Evolutionary conservation across 768 basidiomycete species (phyloP), one percentile per base, ranked within the genome.

Genomic region (Gloeostereum incarnatum): DNA sequence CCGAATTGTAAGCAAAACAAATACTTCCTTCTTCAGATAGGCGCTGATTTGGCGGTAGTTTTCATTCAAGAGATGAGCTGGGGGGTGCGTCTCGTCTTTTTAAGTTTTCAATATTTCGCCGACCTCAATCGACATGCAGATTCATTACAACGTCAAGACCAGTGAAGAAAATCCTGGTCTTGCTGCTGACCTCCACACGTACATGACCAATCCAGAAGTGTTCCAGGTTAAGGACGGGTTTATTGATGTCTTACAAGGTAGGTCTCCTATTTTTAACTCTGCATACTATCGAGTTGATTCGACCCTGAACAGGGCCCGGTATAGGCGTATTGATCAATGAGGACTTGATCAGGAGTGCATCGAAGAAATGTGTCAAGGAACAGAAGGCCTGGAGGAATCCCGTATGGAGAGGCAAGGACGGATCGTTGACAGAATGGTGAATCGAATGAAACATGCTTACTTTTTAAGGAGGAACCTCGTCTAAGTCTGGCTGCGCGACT

Each of bases 31-130:
- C 13, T 3, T 27, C 24, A 36, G 22, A 39, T 41, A 41, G 18
- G 19, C 17, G 9, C 21, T 30, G 13, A 17, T 17, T 40, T 34
- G 2, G 6, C 11, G 18, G 2, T 25, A 74, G 76, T 73, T 45
- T 62, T 71, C 18, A 74, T 78, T n/a, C 73, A 78, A 47, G 76
- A 80, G 53, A 76, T 78, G 73, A 77, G 71, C 49, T 68, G 71
- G 65, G 67, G 73, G 62, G 72, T 70, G 41, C 22, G 52, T n/a
- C n/a, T n/a, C n/a, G n/a, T 43, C 4, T 25, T 39, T 38, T 13
- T 13, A n/a, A 32, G 21, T 18, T 36, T 14, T 25, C 26, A 29
- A 17, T 18, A 9, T 30, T 10, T 25, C 4, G 30, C 32, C 6
- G 36, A 24, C n/a, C n/a, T 6, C 8, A 6, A 20, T 5, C 14